phyloP scores from a whole-genome alignment of 2,329 filamentous ascomycete genomes.

The Trichoderma arundinaceum region DNA sequence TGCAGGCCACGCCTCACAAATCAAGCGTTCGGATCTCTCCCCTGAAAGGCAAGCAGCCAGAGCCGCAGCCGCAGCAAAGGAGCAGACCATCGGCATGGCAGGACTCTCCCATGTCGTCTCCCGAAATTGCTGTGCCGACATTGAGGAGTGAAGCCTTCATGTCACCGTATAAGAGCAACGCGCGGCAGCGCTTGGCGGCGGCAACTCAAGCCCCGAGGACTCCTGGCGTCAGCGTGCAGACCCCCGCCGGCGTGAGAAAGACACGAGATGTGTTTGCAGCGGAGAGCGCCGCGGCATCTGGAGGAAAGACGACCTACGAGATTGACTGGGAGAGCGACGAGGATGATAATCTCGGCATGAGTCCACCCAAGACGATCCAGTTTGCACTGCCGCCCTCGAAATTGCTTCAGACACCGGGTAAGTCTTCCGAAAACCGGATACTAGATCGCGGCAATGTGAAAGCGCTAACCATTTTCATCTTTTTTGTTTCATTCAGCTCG shows the following conservation, averaged over 20 bases:
- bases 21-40: constrained; percentile 52
- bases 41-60: constrained; percentile 46
- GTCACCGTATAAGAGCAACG: constrained; percentile 65
- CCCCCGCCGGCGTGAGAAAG: constrained; percentile 62
- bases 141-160: constrained; percentile 85
- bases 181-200: constrained; percentile 50
- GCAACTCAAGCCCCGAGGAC: constrained; percentile 64
- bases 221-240: constrained; percentile 85
- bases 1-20: constrained; percentile 88
- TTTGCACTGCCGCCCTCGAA: constrained; percentile 80
- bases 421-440: constrained; percentile 37
- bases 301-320: constrained; percentile 54
- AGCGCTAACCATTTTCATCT: constrained; percentile 4
- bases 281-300: constrained; percentile 34
- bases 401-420: constrained; percentile 79
- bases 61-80: constrained; percentile 19
- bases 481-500: constrained; percentile 57
- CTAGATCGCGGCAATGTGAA: neutral
- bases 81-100: constrained; percentile 50
- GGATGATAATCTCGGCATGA: constrained; percentile 72
- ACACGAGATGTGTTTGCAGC: constrained; percentile 56
- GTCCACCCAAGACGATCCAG: constrained; percentile 91
- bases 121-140: constrained; percentile 80
- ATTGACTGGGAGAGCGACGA: constrained; percentile 75
- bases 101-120: constrained; percentile 71